Base-by-base conservation (phyloP, 2,329 filamentous ascomycete genomes). In the Stemphylium vesicarium region DNA sequence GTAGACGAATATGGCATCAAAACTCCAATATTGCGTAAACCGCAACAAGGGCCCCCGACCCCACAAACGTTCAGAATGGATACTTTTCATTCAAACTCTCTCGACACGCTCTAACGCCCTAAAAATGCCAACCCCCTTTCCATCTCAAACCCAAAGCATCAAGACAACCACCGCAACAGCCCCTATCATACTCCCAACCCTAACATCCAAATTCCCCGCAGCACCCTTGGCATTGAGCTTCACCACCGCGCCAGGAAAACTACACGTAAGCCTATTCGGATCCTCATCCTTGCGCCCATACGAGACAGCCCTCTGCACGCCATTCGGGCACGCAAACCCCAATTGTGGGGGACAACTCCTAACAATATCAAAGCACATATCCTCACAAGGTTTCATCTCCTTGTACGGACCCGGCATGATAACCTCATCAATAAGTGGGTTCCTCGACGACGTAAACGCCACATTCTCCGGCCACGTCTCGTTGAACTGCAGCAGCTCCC, bases 351-450 rank as follows among this genome's bases (percentile, higher is more conserved):
- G 94, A 76, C 95, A 99, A 70, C 85, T 91, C 76, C 89, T 87
- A 10, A 96, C 90, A 1, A 99, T 82, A 49, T 88, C 85, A 72
- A 92, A 95, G 78, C 95, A 99, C 45, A 97, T 78, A 61, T 96
- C 89, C 57, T 90, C 85, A 69, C 94, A 98, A 0, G 95, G 95
- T 8, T 96, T 79, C 16, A 98, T 80, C 78, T 99, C 95, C 71
- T 93, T 96, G 77, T 99, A 98, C 0, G 95, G 95, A 0, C 95
- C 95, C 0, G 95, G 93, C 58, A 82, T 77, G 54, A 98, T 86
- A 1, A 78, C 63, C 2, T 79, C 66, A 68, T 97, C 92, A 63
- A 98, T 95, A 42, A 85, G 77, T 0, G 82, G 71, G 66, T 92
- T 94, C 15, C 93, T 84, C 11, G 88, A 91, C 8, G 78, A 75